A percentile compares a stretch with the other conserved stretches of the same genome.
These are phyloP conservation scores for Tolypocladium tundrense DNA, from an alignment of 2,329 filamentous ascomycete genomes.

Conservation along the genomic window DNA sequence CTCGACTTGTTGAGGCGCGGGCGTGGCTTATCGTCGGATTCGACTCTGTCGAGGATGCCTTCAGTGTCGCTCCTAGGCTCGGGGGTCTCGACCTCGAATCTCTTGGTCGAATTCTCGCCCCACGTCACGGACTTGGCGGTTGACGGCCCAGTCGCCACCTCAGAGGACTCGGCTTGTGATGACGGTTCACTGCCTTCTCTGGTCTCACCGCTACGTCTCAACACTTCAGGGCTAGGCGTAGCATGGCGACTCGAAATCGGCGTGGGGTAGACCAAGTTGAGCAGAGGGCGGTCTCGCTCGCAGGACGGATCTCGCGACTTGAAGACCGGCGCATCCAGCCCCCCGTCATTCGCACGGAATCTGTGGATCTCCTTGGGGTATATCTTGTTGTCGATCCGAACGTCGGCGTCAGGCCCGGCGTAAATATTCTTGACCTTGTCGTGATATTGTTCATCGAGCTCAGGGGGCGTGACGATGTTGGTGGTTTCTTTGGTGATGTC, in stretches of 20 bases:
- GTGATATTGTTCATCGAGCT: conserved; percentile 30
- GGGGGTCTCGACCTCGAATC: conserved; percentile 51
- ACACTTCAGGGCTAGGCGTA: conserved; percentile 28
- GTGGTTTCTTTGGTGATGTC: conserved; percentile 23
- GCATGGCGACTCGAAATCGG: conserved; percentile 31
- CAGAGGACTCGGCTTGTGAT: conserved; percentile 15
- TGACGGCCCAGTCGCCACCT: conserved; percentile 26
- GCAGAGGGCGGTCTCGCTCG: conserved; percentile 44
- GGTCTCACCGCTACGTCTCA: not conserved
- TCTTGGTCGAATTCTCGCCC: conserved; percentile 55
- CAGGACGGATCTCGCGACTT: conserved; percentile 41
- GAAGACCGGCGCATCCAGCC: conserved; percentile 23
- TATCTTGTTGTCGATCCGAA: conserved; percentile 49
- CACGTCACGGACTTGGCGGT: conserved; percentile 50
- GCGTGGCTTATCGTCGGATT: conserved; percentile 18
- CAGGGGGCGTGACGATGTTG: conserved; percentile 45
- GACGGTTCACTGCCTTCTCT: not conserved
- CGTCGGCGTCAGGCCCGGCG: conserved; percentile 52
- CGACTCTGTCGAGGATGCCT: conserved; percentile 12
- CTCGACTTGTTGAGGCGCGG: conserved; percentile 28
- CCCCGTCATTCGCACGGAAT: conserved; percentile 18
- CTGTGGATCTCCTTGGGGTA: conserved; percentile 38
- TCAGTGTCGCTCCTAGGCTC: conserved; percentile 27
- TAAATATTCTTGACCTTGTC: conserved; percentile 36
- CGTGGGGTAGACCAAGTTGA: conserved; percentile 53